These are phyloP conservation scores for Amphirosellinia nigrospora DNA, from an alignment of 495 filamentous ascomycete genomes.

Conservation along the genomic window DNA sequence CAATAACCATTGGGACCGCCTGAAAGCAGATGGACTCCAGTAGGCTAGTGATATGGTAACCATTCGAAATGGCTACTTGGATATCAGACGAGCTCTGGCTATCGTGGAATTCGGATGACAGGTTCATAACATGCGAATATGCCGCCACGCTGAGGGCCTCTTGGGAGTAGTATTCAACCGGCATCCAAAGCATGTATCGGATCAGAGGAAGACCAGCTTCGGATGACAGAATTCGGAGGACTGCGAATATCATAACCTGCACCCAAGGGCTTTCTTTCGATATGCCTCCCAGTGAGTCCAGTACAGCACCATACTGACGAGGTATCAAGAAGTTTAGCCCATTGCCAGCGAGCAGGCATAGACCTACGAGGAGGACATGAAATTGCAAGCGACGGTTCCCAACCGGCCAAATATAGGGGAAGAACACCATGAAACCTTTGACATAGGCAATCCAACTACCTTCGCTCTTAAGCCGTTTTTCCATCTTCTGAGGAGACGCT, in stretches of 20 bases:
- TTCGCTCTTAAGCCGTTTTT: conserved; percentile 63
- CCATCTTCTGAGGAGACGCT: conserved; percentile 58
- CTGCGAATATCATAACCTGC: conserved; percentile 60
- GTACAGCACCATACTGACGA: conserved; percentile 68
- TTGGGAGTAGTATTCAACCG: conserved; percentile 68
- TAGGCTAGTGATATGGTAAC: conserved; percentile 65
- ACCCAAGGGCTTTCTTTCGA: conserved; percentile 56
- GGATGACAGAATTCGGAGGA: conserved; percentile 61
- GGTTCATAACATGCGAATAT: conserved; percentile 76
- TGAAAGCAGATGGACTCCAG: conserved; percentile 71
- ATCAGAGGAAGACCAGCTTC: conserved; percentile 62
- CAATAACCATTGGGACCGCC: conserved; percentile 72
- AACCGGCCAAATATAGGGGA: conserved; percentile 70
- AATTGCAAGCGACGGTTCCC: conserved; percentile 61
- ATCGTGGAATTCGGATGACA: conserved; percentile 82
- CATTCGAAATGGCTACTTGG: conserved; percentile 69
- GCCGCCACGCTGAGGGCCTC: conserved; percentile 66
- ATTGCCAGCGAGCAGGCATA: conserved; percentile 67
- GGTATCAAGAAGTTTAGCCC: conserved; percentile 69
- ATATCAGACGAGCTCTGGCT: conserved; percentile 75
- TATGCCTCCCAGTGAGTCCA: conserved; percentile 56
- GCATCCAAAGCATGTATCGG: conserved; percentile 67
- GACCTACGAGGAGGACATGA: conserved; percentile 59
- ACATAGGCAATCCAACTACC: conserved; percentile 70
- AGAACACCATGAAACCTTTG: conserved; percentile 66